Conservation (phyloP, 176 grass and related monocot genomes). For the Phoenix roebelenii region DNA sequence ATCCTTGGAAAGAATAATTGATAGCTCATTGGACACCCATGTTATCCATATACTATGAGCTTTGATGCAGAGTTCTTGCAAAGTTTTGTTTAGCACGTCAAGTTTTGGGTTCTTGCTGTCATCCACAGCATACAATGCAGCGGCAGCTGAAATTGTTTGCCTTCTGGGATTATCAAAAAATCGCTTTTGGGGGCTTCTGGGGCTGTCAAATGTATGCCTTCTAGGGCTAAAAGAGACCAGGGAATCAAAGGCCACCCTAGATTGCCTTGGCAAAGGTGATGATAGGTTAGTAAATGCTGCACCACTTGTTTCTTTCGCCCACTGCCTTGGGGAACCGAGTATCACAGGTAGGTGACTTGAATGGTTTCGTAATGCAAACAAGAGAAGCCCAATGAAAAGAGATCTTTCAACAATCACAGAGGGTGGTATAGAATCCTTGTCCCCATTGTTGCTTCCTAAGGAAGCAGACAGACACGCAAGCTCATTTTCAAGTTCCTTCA, state of each 20-base stretch:
- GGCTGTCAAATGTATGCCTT: constrained; percentile 64
- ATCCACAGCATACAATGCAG: constrained; percentile 69
- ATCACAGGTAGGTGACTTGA: constrained; percentile 87
- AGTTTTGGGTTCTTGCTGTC: constrained; percentile 67
- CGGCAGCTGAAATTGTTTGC: constrained; percentile 77
- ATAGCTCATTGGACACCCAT: constrained; percentile 80
- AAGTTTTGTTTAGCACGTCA: constrained; percentile 72
- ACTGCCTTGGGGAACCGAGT: constrained; percentile 77
- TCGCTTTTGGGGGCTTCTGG: constrained; percentile 58
- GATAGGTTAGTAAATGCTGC: constrained; percentile 35
- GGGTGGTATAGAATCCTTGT: constrained; percentile 32
- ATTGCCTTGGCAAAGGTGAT: constrained; percentile 49
- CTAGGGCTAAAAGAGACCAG: constrained; percentile 37
- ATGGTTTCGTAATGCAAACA: constrained; percentile 87
- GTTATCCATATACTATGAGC: constrained; percentile 77
- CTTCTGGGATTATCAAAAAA: constrained; percentile 51
- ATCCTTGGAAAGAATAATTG: constrained; percentile 59
- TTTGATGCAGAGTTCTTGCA: constrained; percentile 58
- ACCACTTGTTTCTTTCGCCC: constrained; percentile 56
- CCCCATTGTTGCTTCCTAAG: constrained; percentile 34
- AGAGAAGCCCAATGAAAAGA: constrained; percentile 76
- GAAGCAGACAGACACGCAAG: constrained; percentile 56
- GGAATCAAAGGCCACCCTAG: constrained; percentile 38
- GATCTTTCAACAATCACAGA: constrained; percentile 71
- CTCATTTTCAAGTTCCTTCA: constrained; percentile 71